A percentile compares a stretch with the other conserved stretches of the same genome.
phyloP scores from a whole-genome alignment of 192 early-diverging fungal species.

The Physocladia obscura region DNA sequence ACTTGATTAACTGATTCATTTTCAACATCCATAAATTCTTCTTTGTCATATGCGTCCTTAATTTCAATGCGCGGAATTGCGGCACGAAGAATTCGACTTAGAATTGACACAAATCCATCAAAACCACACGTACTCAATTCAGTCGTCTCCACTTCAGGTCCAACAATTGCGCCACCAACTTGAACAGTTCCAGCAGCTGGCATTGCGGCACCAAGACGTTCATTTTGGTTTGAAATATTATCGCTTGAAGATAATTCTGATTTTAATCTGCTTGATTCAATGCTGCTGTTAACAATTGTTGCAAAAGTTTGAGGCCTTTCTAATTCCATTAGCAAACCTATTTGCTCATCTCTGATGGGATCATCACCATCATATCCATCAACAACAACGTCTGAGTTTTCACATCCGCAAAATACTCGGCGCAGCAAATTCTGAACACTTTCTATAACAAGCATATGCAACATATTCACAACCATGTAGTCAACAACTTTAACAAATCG shows the following conservation, averaged over 20 bases:
- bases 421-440: conserved; percentile 45
- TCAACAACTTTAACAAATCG: conserved; percentile 62
- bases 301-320: conserved; percentile 18
- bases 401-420: conserved; percentile 46
- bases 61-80: conserved; percentile 10
- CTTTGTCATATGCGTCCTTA: conserved; percentile 25
- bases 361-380: conserved; percentile 35
- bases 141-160: conserved; percentile 47
- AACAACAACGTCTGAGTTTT: conserved; percentile 54
- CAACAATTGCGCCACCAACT: conserved; percentile 55
- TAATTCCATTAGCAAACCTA: background rate
- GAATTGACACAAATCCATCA: conserved; percentile 52
- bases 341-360: background rate
- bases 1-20: background rate
- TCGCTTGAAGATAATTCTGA: background rate
- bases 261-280: background rate
- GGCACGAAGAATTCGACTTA: conserved; percentile 14
- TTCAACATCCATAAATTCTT: background rate
- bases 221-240: too few species aligned
- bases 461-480: conserved; percentile 55
- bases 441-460: conserved; percentile 51
- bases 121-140: conserved; percentile 46
- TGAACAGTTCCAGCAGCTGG: conserved; percentile 31
- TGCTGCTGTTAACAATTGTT: background rate
- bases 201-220: background rate